Conservation (phyloP, 73 alveolate species). For the Paramecium biaurelia region DNA sequence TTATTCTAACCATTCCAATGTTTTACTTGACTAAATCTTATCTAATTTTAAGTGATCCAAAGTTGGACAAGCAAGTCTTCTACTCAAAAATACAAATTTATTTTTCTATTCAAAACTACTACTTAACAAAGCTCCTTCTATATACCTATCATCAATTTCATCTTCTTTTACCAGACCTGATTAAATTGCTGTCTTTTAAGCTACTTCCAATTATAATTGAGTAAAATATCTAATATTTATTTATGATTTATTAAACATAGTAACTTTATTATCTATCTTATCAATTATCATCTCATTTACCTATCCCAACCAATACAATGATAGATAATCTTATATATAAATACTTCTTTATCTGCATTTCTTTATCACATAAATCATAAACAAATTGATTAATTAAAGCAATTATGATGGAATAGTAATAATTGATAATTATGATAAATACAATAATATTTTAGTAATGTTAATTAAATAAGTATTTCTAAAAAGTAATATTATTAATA, state of each 20-base stretch:
- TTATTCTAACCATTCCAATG: constrained; percentile 18
- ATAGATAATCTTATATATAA: constrained; percentile 8
- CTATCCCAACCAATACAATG: constrained; percentile 46
- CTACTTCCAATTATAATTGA: neutral
- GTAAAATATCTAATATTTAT: constrained; percentile 33
- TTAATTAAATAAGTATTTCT: neutral
- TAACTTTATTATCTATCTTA: neutral
- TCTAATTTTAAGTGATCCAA: constrained; percentile 24
- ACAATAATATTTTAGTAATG: neutral
- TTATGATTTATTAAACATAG: neutral
- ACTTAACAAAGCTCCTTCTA: neutral
- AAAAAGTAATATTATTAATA: neutral
- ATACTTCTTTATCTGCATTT: neutral
- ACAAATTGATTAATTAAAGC: neutral
- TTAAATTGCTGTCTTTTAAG: neutral
- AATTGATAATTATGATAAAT: neutral
- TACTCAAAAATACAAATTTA: neutral
- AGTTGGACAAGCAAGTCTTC: constrained; percentile 42
- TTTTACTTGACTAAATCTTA: neutral
- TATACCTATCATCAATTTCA: neutral
- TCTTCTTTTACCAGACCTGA: neutral
- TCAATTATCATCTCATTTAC: constrained; percentile 17
- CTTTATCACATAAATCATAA: constrained; percentile 18
- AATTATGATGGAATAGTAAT: neutral
- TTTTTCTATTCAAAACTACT: neutral